Percentiles rank a stretch among this genome's conserved stretches.
phyloP scores from a whole-genome alignment of 2,329 filamentous ascomycete species.

The Capronia americana region DNA sequence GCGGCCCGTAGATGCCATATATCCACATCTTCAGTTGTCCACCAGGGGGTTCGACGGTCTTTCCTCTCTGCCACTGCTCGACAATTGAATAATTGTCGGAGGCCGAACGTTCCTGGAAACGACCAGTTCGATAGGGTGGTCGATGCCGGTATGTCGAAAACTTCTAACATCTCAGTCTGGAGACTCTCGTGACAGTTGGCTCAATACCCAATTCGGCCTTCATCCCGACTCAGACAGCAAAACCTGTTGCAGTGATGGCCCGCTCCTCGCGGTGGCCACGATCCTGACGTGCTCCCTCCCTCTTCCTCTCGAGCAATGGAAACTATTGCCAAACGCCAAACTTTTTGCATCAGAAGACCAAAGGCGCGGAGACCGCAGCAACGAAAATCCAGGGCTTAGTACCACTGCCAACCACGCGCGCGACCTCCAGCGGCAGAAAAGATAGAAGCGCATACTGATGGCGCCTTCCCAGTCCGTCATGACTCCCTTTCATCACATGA shows the following conservation, averaged over 20 bases:
- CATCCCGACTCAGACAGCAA: slow-evolving; percentile 7
- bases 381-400: slow-evolving; percentile 17
- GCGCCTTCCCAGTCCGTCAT: slow-evolving; percentile 30
- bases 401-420: slow-evolving; percentile 22
- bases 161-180: neutral
- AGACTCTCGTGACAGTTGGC: neutral
- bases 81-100: neutral
- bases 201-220: slow-evolving; percentile 17
- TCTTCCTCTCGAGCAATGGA: slow-evolving; percentile 20
- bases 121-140: neutral
- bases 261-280: slow-evolving; percentile 9
- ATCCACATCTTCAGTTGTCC: slow-evolving; percentile 21
- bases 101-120: neutral
- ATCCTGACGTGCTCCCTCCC: slow-evolving; percentile 22
- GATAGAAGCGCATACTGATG: slow-evolving; percentile 16
- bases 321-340: slow-evolving; percentile 25
- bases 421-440: slow-evolving; percentile 16
- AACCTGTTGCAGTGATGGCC: slow-evolving; percentile 16
- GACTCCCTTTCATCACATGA: slow-evolving; percentile 34
- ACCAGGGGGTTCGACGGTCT: slow-evolving; percentile 7
- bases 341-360: slow-evolving; percentile 31
- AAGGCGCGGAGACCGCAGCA: slow-evolving; percentile 9
- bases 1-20: slow-evolving; percentile 32
- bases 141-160: slow-evolving; percentile 1
- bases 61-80: neutral